Base-by-base conservation (phyloP, 306 rosid species). In the Styphnolobium japonicum region DNA sequence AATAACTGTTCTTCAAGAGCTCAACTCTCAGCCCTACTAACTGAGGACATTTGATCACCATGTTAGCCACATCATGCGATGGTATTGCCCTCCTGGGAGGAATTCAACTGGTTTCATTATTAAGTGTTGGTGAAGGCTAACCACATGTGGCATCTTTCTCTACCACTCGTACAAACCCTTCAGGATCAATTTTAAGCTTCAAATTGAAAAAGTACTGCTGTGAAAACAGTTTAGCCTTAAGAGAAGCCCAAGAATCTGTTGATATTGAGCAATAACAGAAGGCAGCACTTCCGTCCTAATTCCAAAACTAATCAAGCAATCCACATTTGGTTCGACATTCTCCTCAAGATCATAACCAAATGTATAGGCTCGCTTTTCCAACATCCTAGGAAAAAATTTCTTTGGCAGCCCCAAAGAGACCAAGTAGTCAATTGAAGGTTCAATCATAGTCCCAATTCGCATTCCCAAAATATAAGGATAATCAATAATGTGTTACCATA, bases 111-210 rank as follows among this genome's bases (percentile, higher is more conserved):
- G 91, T 84, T 91, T 95, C 91, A 86, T 89, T 34, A 89, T 91
- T 82, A 91, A 93, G 31, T 90, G 81, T 55, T 95, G 98, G 77
- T 91, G 81, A 78, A 95, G 98, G 82, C 94, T 88, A 64, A 91
- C 89, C 45, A 93, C 90, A 88, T 93, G 99, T 0, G 98, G 99
- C 98, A 95, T 93, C 83, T 90, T n/a, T 93, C 89, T 93, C 97
- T 31, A 93, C 82, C 71, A 91, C 94, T 23, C 63, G 76, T 3
- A 93, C 94, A 74, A 93, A 95, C 53, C 95, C 92, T 73, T 87
- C 92, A 0, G 99, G 98, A 25, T 95, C 97, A 55, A 93, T 75
- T 88, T 93, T 95, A 76, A 93, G 87, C 91, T 95, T 95, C 89
- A 95, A 81, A 80, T 90, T 92, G 58, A 95, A 90, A 80, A 91